Conservation (phyloP, 345 rosid genomes). For the Gossypium raimondii region DNA sequence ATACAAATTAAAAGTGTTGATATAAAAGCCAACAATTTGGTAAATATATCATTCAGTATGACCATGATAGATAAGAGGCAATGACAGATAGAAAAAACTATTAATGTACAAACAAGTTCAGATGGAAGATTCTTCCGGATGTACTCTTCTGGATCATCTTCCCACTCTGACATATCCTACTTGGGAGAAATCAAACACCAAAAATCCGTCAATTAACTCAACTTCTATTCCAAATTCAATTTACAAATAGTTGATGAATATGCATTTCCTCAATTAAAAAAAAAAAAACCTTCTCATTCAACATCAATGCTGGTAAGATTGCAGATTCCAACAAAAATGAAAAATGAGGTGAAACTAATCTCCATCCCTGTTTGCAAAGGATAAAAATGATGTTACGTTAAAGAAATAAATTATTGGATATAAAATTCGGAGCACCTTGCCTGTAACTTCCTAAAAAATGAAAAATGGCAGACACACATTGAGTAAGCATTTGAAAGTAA, state of each 20-base stretch:
- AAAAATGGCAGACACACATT: not conserved
- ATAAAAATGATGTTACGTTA: constrained; percentile 12
- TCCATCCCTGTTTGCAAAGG: constrained; percentile 69
- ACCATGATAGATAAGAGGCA: not conserved
- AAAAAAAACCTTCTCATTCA: constrained; percentile 66
- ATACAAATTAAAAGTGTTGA: constrained; percentile 12
- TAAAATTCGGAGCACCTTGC: constrained; percentile 2
- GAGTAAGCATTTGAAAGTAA: not conserved
- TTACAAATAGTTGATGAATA: not conserved
- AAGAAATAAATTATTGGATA: not conserved
- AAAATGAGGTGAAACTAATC: constrained; percentile 82
- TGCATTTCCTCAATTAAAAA: not conserved
- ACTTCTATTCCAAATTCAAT: constrained; percentile 3
- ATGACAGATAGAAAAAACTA: not conserved
- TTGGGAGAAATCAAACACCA: constrained; percentile 18
- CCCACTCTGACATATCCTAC: constrained; percentile 83
- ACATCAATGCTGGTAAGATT: constrained; percentile 65
- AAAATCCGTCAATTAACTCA: constrained; percentile 16
- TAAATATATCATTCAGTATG: not conserved
- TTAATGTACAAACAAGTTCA: constrained; percentile 54
- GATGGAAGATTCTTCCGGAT: constrained; percentile 79
- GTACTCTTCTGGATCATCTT: constrained; percentile 86
- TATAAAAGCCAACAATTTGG: constrained; percentile 7
- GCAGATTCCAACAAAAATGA: constrained; percentile 67
- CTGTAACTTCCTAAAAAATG: not conserved